These are phyloP conservation scores for Phialemonium atrogriseum DNA, from an alignment of 2,329 filamentous ascomycete genomes.

Conservation along the genomic window DNA sequence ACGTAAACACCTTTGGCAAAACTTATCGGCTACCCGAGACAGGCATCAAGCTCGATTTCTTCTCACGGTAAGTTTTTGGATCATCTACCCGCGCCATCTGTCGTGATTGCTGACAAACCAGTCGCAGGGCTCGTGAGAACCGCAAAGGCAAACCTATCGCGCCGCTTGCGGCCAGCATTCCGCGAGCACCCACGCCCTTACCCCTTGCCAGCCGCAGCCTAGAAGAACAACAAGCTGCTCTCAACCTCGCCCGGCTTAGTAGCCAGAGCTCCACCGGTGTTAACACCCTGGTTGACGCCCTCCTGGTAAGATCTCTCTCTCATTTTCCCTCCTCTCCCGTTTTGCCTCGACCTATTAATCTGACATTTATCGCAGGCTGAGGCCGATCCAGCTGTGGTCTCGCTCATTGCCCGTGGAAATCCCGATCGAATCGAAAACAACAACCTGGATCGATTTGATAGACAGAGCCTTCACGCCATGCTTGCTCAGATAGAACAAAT, in stretches of 20 bases:
- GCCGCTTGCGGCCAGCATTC: conserved; percentile 19
- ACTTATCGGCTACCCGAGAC: conserved; percentile 55
- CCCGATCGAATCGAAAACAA: conserved; percentile 30
- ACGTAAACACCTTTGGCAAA: conserved; percentile 53
- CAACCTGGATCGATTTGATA: conserved; percentile 33
- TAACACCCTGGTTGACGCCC: conserved; percentile 46
- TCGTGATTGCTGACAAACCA: background rate
- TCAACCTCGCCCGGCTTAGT: conserved; percentile 53
- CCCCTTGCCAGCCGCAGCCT: conserved; percentile 33
- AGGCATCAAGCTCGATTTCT: conserved; percentile 64
- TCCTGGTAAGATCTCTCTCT: conserved; percentile 46
- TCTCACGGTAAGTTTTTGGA: conserved; percentile 44
- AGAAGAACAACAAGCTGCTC: conserved; percentile 56
- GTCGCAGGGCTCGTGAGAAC: conserved; percentile 20
- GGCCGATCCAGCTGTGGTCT: conserved; percentile 35
- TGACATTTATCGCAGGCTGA: conserved; percentile 25
- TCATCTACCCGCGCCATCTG: background rate
- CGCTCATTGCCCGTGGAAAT: conserved; percentile 40
- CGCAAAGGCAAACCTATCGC: conserved; percentile 16
- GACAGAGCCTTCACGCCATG: conserved; percentile 37
- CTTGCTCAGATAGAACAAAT: conserved; percentile 38
- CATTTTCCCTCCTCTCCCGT: background rate
- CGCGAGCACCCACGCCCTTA: background rate
- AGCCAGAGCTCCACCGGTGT: conserved; percentile 40
- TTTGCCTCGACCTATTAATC: background rate